Base-by-base conservation (phyloP, 441 rosid genomes). In the Theobroma grandiflorum region DNA sequence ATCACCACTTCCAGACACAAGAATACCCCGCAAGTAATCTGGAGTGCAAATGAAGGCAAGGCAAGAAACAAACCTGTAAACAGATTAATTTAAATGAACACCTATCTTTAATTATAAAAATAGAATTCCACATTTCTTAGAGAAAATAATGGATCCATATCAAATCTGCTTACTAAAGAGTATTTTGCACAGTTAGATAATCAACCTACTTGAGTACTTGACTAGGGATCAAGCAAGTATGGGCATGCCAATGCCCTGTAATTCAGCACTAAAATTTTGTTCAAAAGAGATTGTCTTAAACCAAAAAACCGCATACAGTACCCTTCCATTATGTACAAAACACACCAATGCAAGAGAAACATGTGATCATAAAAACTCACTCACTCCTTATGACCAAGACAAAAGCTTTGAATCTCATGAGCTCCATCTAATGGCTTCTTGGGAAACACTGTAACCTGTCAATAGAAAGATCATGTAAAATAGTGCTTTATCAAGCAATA, bases 381-480 rank as follows among this genome's bases (percentile, higher is more conserved):
- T 95, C 87, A 92, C 99, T 94, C 97, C 10, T 97, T 85, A 89
- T 97, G 99, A 58, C 95, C 99, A 71, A 97, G 96, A 87, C 98
- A 93, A 84, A 94, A 94, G 80, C 97, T 90, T 77, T 95, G 98
- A 79, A 97, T 94, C 84, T 92, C 96, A 81, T 97, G 96, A 85
- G 99, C 98, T 76, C 98, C 98, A 74, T 89, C 90, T 75, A 90
- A 77, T 82, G 99, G 97, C 74, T 87, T 89, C 85, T 91, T 86
- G 58, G 99, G 98, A 42, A 95, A 89, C 49, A 91, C 89, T 66
- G 96, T 88, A 65, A 97, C 97, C 99, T 94, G 86, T 65, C 64
- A 69, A 38, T 79, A 70, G 75, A 78, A 61, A 38, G 84, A 76
- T 49, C 22, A 73, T 67, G 72, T 80, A 50, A 80, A 47, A 58